Evolutionary conservation across 805 yeast genomes (phyloP).

Genomic region (Wickerhamiella spandovensis): DNA sequence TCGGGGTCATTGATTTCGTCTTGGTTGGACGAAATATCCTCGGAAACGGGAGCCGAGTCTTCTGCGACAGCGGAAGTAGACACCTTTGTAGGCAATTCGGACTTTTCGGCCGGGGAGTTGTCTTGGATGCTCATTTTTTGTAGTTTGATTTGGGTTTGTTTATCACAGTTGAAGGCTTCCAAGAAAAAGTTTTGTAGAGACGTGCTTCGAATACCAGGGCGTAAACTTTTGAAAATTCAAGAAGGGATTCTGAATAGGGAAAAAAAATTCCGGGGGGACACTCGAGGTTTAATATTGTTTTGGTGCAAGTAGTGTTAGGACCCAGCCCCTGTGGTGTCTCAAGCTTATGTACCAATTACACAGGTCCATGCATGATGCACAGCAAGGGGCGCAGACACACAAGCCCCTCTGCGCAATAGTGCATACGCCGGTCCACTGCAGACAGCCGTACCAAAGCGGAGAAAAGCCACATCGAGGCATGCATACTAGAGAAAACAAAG

Average conservation of each 20-base stretch:
- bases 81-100: not conserved
- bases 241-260: not conserved
- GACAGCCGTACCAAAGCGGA: not conserved
- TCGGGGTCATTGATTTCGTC: not conserved
- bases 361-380: not conserved
- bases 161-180: too few species aligned
- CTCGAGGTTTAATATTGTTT: not conserved
- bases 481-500: not conserved
- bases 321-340: not conserved
- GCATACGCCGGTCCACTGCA: not conserved
- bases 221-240: not conserved
- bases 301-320: not conserved
- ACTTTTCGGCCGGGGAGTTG: not conserved
- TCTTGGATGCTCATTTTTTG: not conserved
- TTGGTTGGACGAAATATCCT: not conserved
- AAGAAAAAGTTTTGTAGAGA: not conserved
- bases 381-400: conserved; percentile 1
- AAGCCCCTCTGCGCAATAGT: not conserved
- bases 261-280: not conserved
- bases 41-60: not conserved
- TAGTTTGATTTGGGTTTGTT: not conserved
- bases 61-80: not conserved
- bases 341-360: not conserved
- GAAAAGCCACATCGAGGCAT: not conserved
- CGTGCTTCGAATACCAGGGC: not conserved